A percentile compares a stretch with the other conserved stretches of the same genome.
phyloP scores from a whole-genome alignment of 2,329 filamentous ascomycete species.

The Trichoderma endophyticum region DNA sequence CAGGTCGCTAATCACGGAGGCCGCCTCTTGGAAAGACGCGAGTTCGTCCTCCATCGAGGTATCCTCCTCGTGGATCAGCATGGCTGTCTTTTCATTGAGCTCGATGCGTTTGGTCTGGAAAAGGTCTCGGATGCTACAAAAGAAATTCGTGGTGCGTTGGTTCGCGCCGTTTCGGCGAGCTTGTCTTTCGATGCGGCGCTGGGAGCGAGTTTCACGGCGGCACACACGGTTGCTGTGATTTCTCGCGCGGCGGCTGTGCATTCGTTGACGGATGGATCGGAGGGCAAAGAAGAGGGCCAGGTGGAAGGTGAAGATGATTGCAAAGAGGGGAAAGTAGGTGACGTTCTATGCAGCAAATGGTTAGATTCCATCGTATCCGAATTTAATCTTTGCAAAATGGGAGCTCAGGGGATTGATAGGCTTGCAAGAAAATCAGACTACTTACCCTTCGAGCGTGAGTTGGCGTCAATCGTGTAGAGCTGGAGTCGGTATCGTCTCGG shows the following conservation, averaged over 20 bases:
- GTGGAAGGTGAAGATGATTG: conserved; percentile 18
- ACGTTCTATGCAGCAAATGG: background rate
- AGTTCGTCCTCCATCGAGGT: conserved; percentile 47
- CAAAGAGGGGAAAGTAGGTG: conserved; percentile 2
- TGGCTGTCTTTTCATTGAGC: conserved; percentile 6
- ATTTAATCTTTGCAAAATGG: background rate
- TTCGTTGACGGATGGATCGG: conserved; percentile 12
- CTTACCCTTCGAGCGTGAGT: background rate
- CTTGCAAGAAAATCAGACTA: background rate
- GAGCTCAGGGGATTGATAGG: background rate
- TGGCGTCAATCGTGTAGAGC: background rate
- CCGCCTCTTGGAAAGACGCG: conserved; percentile 45
- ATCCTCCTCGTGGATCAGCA: conserved; percentile 12
- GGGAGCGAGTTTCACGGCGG: conserved; percentile 20
- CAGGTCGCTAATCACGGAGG: conserved; percentile 44
- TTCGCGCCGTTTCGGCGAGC: conserved; percentile 22
- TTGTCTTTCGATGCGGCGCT: conserved; percentile 28
- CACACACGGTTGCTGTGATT: background rate
- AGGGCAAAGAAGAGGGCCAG: conserved; percentile 9
- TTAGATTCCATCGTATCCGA: background rate
- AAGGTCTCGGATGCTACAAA: conserved; percentile 12
- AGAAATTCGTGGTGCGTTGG: conserved; percentile 24
- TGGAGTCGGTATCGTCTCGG: background rate
- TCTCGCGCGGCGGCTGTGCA: background rate
- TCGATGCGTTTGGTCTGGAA: background rate